Conservation (phyloP, 1,284 basidiomycete species). For the Cutaneotrichosporon arboriforme region DNA sequence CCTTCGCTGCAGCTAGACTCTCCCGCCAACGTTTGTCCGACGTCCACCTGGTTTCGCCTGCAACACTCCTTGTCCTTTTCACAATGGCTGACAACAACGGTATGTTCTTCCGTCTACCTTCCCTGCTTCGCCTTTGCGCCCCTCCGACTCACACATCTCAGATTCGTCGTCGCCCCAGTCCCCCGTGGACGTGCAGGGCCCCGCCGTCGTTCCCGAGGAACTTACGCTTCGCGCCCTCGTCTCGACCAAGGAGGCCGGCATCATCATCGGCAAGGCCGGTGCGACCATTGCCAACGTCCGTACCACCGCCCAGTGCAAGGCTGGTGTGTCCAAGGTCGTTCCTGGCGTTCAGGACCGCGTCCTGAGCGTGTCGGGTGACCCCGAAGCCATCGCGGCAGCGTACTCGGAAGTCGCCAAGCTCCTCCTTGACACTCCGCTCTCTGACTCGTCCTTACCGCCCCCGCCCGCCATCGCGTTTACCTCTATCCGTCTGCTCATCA, state of each 20-base stretch:
- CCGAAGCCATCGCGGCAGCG: conserved; percentile 88
- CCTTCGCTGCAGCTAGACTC: conserved; percentile 8
- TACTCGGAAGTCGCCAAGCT: conserved; percentile 92
- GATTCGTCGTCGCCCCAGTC: conserved; percentile 32
- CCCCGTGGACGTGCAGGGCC: conserved; percentile 18
- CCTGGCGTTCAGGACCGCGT: conserved; percentile 96
- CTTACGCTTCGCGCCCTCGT: conserved; percentile 89
- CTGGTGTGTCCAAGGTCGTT: conserved; percentile 97
- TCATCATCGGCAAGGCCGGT: conserved; percentile 91
- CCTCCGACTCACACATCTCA: neutral
- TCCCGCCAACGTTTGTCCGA: conserved; percentile 2
- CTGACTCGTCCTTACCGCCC: conserved; percentile 66
- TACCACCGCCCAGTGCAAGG: conserved; percentile 91
- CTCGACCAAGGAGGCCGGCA: conserved; percentile 90
- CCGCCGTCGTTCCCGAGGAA: conserved; percentile 42
- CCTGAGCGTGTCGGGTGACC: conserved; percentile 83
- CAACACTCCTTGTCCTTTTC: conserved; percentile 20
- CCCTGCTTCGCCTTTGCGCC: neutral
- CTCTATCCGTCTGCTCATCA: conserved; percentile 90
- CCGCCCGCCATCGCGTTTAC: conserved; percentile 66
- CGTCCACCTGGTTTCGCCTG: too few relatives aligned
- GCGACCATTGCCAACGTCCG: conserved; percentile 95
- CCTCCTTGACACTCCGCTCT: conserved; percentile 63
- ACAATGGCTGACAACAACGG: conserved; percentile 9
- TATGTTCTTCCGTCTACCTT: neutral